Base-by-base conservation (phyloP, 1,284 basidiomycete species). In the Termitomyces sp. region DNA sequence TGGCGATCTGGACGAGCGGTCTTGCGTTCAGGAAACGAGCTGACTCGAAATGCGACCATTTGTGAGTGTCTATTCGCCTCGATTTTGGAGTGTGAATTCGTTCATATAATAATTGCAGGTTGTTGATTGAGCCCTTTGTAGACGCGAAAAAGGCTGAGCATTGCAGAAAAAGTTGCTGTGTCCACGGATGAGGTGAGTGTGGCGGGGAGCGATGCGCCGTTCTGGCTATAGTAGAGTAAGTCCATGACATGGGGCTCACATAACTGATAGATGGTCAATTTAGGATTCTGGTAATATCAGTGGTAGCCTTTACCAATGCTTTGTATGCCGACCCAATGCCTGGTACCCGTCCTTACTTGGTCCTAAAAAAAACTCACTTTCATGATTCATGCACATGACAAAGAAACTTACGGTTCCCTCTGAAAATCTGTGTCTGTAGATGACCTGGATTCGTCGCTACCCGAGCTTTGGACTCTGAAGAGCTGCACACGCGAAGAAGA, bases 241-340 rank as follows among this genome's bases (percentile, higher is more conserved):
- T 75, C 75, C 82, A 83, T 84, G 71, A 81, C 83, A 85, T 84
- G 76, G 73, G 77, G 69, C 67, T 73, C 65, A 77, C 79, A 81
- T 82, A 64, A 72, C 79, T 76, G 55, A 31, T 34, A 42, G 28
- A 17, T 28, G 15, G 24, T 41, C 6, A 51, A 30, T 13, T 10
- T 44, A 10, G 13, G 2, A 7, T 24, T 33, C 12, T 50, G 19
- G n/a, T 12, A 10, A 52, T 42, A 5, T 31, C 15, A 17, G 2
- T 39, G 36, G 12, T 10, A 54, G 17, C 3, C 9, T 50, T 50
- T 50, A 63, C 63, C 60, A 62, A 55, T 54, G 38, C 48, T 17
- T 41, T 21, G 52, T 26, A 28, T 46, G 31, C 44, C 48, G 26
- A 39, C 52, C 46, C 31, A 38, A 43, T 38, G 9, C 50, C 40